Evolutionary conservation across 192 early-diverging fungal genomes (phyloP), one percentile per base, ranked within the genome.

Genomic region (Rhizophlyctis rosea): DNA sequence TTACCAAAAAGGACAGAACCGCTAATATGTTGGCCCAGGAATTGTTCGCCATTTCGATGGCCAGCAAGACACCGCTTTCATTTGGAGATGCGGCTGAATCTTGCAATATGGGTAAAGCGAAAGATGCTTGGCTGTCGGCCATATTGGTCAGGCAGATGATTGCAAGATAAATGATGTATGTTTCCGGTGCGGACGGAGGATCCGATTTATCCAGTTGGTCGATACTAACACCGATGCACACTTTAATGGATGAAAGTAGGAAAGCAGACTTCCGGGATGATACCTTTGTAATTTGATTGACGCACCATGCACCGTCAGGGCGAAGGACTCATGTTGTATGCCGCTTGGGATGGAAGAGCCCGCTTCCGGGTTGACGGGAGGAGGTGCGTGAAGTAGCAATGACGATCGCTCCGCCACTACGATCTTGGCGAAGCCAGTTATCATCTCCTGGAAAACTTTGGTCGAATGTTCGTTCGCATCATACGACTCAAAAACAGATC

Each of bases 191-290:
- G 0, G 69, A 51, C 3, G 97, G 97, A 23, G 94, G 88, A 14
- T 95, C 94, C 5, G 82, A 74, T 70, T 96, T 98, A 67, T 99
- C 97, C 30, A 99, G 81, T 71, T 93, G 92, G 73, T 93, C 90
- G 54, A 95, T 72, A 68, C 91, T 81, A 54, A 29, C 14, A 50
- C 27, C 11, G 27, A 59, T 13, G 35, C 18, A 31, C 21, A 2
- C 3, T 35, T 62, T 50, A 54, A 30, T 28, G 29, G 11, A 39
- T 1, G 27, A 16, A 34, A 3, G 30, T 47, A 33, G 21, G 24
- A 16, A 44, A 5, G 47, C 18, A 16, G 14, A 23, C 39, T 47
- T 59, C 58, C 39, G n/a, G 13, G 11, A 31, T 34, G 66, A 48
- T 77, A 90, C 88, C 88, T 87, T 76, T 86, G 83, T 1, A 90